Evolutionary conservation across 2,329 filamentous ascomycete genomes (phyloP), one percentile per base, ranked within the genome.

Genomic region (Huntiella omanensis): DNA sequence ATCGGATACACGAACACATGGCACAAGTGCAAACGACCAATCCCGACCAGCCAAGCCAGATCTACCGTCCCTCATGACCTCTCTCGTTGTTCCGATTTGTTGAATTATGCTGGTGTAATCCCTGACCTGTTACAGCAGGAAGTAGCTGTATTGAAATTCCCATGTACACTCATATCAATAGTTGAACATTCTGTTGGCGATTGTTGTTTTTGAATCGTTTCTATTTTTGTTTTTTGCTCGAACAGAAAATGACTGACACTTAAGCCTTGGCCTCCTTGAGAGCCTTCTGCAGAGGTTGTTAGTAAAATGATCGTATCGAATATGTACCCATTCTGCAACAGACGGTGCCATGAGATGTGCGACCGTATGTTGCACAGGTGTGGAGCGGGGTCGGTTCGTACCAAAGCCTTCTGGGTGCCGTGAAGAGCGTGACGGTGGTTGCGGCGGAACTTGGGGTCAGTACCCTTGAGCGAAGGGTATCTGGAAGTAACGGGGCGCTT

Each of bases 371-470:
- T 28, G 32, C 6, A 5, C 12, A 13, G 16, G n/a, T 22, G 5
- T 16, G 32, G 35, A 13, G 4, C 12, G 37, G 13, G 47, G 48
- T 42, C 33, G 33, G 40, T 48, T 73, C 83, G 62, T 80, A 96
- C 88, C 74, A 98, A 72, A 65, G 91, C 91, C 75, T 84, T 92
- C 76, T 84, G 86, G 66, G 87, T 98, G 68, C 91, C 91, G 76
- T 96, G 91, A 55, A 96, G 86, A 69, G 91, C 91, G 78, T 98
- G 88, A 75, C 86, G 85, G 76, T 98, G 91, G 78, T 98, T 98
- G 72, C 91, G 82, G 69, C 91, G 82, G 78, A 98, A 98, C 80
- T 98, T 98, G 66, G 91, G 87, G 73, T 98, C 91, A 67, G 85
- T 91, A 62, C 91, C 91, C 67, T 95, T 95, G 63, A 98, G 81